Base-by-base conservation (phyloP, 2,329 filamentous ascomycete species). In the Bipolaris zeicola region DNA sequence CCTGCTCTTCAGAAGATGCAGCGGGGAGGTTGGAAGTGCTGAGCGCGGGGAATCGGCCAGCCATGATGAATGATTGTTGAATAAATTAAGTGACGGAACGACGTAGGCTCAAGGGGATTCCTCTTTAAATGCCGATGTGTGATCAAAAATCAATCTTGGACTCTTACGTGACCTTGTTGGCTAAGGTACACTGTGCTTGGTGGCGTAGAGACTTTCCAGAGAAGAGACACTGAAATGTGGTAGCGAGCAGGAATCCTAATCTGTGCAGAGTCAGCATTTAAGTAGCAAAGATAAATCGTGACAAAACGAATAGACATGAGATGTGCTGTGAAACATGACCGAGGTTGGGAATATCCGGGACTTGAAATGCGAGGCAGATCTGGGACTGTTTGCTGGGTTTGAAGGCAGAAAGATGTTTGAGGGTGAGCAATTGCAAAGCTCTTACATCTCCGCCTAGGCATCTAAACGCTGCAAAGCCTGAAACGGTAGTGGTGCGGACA, bases 1-100 rank as follows among this genome's bases (percentile, higher is more conserved):
- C 78, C 60, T 85, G 82, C 64, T 83, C 81, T 74, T 82, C 81
- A 72, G 87, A 82, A 55, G 85, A 83, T 57, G 88, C 82, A 55
- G 81, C 79, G 31, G 88, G 86, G 57, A 90, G 83, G 71, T 73
- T 62, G 16, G 68, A 71, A 53, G 75, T 78, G 64, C 58, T 70
- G 48, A 77, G 69, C 47, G 63, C 61, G 47, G 73, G 74, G 54
- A 76, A 68, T 48, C 72, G 70, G 44, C 66, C 60, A 33, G 70
- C 65, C 71, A 76, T 75, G 44, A 47, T 48, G 57, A 50, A 31
- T 16, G 50, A 26, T 42, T 26, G 14, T 26, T 42, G 13, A 14
- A 24, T 16, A 11, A 16, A 26, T 14, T 11, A 7, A 42, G 22
- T 8, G 39, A 7, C 11, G 24, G 39, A 26, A 16, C 36, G n/a